Conservation (phyloP, 352 stramenopile species). For the Pythium guiyangense region DNA sequence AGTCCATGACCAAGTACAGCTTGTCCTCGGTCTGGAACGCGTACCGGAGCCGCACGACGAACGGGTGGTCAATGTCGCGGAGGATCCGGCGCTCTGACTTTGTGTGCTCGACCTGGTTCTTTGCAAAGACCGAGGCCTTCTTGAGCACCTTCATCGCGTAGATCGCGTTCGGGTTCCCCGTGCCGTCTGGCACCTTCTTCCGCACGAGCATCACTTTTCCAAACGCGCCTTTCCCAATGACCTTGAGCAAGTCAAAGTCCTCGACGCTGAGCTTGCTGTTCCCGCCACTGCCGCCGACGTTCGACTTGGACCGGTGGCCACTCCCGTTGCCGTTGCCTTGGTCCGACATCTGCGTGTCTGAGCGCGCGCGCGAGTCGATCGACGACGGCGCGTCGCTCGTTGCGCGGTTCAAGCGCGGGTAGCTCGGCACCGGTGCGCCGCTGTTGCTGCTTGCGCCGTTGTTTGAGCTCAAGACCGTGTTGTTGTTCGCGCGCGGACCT, state of each 20-base stretch:
- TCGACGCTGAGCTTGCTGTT: constrained; percentile 84
- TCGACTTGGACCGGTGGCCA: constrained; percentile 42
- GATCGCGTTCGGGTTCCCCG: constrained; percentile 67
- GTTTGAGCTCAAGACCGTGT: constrained; percentile 2
- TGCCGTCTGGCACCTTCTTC: constrained; percentile 81
- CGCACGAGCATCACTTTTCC: constrained; percentile 95
- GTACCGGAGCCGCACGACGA: constrained; percentile 91
- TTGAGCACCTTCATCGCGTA: constrained; percentile 95
- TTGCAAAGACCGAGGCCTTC: constrained; percentile 89
- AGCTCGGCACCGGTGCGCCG: constrained; percentile 20
- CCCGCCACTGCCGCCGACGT: constrained; percentile 17
- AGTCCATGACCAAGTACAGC: constrained; percentile 92
- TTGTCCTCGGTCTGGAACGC: constrained; percentile 94
- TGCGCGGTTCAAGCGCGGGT: constrained; percentile 50
- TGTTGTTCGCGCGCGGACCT: constrained; percentile 57
- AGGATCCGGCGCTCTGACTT: constrained; percentile 90
- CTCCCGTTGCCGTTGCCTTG: constrained; percentile 7
- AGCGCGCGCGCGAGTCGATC: constrained; percentile 43
- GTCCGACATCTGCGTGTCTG: constrained; percentile 77
- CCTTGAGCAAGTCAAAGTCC: constrained; percentile 94
- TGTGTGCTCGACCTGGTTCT: constrained; percentile 92
- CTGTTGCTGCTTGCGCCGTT: constrained; percentile 2
- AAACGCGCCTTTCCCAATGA: constrained; percentile 95
- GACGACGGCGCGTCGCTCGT: constrained; percentile 43
- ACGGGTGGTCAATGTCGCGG: constrained; percentile 90